phyloP scores from a whole-genome alignment of 2,329 filamentous ascomycete species.

The Cladorrhinum sp. region DNA sequence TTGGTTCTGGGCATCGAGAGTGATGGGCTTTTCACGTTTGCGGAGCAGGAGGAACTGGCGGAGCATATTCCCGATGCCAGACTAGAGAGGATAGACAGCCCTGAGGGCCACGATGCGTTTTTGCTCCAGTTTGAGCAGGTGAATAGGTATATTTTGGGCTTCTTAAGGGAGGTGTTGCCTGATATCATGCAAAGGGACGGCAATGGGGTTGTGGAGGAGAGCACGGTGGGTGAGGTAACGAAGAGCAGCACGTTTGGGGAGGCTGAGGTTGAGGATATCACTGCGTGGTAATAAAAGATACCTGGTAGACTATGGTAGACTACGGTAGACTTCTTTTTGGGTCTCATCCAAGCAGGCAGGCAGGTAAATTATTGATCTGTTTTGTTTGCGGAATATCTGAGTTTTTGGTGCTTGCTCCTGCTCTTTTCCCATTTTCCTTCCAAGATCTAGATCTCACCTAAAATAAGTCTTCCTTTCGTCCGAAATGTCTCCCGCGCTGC shows the following conservation, averaged over 20 bases:
- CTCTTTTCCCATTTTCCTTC: too few relatives aligned
- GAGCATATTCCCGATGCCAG: constrained; percentile 73
- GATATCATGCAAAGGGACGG: constrained; percentile 77
- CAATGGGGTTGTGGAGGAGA: constrained; percentile 43
- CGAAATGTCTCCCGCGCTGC: too few relatives aligned
- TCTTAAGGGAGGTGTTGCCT: constrained; percentile 76
- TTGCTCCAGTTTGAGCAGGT: constrained; percentile 96
- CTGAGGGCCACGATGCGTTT: constrained; percentile 95
- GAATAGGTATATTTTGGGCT: constrained; percentile 79
- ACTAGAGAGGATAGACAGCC: constrained; percentile 84
- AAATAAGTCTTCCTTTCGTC: too few relatives aligned
- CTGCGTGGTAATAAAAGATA: constrained; percentile 90
- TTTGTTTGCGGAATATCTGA: background rate
- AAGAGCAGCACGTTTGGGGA: constrained; percentile 94
- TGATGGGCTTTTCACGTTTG: constrained; percentile 94
- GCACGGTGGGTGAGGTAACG: constrained; percentile 59
- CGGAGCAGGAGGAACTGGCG: constrained; percentile 91
- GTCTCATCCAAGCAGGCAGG: background rate
- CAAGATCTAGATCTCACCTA: too few relatives aligned
- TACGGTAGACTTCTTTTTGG: background rate
- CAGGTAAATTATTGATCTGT: background rate
- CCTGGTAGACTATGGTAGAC: background rate
- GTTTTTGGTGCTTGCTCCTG: too few relatives aligned
- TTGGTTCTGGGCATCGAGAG: constrained; percentile 92
- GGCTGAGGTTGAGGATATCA: constrained; percentile 94